Percentiles rank a stretch among this genome's conserved stretches.
Conservation (phyloP, 148 eudicot genomes). For the Diospyros kaki region DNA sequence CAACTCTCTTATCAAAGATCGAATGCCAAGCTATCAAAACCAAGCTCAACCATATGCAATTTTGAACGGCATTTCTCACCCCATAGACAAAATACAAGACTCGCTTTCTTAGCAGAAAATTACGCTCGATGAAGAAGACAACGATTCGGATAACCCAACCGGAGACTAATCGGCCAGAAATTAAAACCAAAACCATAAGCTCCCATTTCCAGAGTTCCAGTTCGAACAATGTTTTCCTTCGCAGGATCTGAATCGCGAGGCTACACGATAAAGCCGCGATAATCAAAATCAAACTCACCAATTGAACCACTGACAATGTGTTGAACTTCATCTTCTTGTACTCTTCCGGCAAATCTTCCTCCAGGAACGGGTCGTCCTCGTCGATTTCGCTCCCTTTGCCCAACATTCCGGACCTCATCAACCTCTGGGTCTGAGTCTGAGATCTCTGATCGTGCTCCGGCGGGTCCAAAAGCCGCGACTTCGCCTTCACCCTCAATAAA, state of each 20-base stretch:
- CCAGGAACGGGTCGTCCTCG: conserved; percentile 84
- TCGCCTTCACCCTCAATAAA: conserved; percentile 48
- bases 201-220: conserved; percentile 79
- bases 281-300: conserved; percentile 55
- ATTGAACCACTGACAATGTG: conserved; percentile 40
- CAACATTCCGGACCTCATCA: conserved; percentile 39
- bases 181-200: conserved; percentile 50
- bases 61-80: conserved; percentile 53
- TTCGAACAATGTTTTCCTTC: conserved; percentile 29
- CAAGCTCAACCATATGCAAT: conserved; percentile 58
- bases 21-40: conserved; percentile 61
- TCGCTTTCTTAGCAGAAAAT: conserved; percentile 51
- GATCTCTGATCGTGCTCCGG: conserved; percentile 46
- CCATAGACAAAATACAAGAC: conserved; percentile 81
- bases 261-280: conserved; percentile 62
- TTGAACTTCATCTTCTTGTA: conserved; percentile 53
- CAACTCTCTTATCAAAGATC: conserved; percentile 52
- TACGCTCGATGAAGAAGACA: conserved; percentile 66
- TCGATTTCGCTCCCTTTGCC: conserved; percentile 53
- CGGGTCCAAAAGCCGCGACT: conserved; percentile 79
- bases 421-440: conserved; percentile 37
- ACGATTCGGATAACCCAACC: conserved; percentile 55
- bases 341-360: conserved; percentile 80
- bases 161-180: conserved; percentile 64
- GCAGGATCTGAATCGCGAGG: conserved; percentile 34